Percentiles rank a stretch among this genome's conserved stretches.
phyloP scores from a whole-genome alignment of 1,139 yeast genomes.

The Saccharomyces uvarum region DNA sequence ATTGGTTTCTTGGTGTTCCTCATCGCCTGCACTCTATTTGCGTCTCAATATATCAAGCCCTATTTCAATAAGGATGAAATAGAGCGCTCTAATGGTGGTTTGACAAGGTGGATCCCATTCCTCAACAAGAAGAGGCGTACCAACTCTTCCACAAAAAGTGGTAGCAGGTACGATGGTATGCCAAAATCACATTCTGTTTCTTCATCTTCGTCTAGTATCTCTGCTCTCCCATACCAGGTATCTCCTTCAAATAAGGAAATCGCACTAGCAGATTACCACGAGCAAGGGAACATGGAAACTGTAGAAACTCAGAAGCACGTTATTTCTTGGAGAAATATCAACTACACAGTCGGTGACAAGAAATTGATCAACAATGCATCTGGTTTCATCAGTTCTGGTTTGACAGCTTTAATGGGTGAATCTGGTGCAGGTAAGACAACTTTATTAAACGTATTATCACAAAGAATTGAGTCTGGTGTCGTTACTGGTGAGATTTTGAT shows the following conservation, averaged over 20 bases:
- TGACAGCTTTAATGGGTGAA: constrained; percentile 52
- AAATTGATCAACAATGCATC: constrained; percentile 40
- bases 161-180: not conserved
- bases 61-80: constrained; percentile 24
- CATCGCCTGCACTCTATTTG: constrained; percentile 27
- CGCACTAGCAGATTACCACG: not conserved
- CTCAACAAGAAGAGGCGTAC: not conserved
- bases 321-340: constrained; percentile 41
- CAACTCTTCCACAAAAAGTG: not conserved
- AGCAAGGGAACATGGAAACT: constrained; percentile 13
- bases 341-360: constrained; percentile 37
- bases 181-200: constrained; percentile 5
- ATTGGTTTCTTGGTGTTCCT: constrained; percentile 33
- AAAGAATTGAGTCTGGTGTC: constrained; percentile 43
- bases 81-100: constrained; percentile 7
- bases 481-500: constrained; percentile 51
- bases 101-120: constrained; percentile 7
- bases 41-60: constrained; percentile 32
- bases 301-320: constrained; percentile 39
- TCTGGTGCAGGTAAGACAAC: constrained; percentile 62
- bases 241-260: not conserved
- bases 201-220: constrained; percentile 5
- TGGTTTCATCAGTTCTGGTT: constrained; percentile 47
- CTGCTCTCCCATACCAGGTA: not conserved
- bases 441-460: constrained; percentile 44